Conservation (phyloP, 2,329 filamentous ascomycete genomes). For the Aspergillus arachidicola region DNA sequence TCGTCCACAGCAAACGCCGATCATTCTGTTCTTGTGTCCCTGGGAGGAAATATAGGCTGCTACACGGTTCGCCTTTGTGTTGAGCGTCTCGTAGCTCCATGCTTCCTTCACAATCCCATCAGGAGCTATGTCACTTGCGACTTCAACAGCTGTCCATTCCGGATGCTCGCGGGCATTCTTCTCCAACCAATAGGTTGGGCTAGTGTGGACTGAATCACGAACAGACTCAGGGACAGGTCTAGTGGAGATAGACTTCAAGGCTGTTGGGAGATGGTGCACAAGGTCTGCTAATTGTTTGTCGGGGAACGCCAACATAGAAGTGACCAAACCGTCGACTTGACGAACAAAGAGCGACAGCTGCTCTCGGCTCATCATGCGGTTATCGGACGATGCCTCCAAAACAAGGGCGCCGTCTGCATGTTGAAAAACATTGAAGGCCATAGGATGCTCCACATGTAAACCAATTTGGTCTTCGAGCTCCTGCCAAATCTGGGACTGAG, state of each 20-base stretch:
- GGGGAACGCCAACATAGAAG: constrained; percentile 29
- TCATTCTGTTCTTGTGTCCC: constrained; percentile 27
- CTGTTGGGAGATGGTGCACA: constrained; percentile 24
- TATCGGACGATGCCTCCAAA: constrained; percentile 30
- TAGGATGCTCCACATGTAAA: constrained; percentile 44
- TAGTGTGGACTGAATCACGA: constrained; percentile 19
- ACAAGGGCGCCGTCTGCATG: constrained; percentile 20
- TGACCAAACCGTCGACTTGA: constrained; percentile 34
- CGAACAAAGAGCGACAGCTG: constrained; percentile 32
- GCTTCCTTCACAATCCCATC: constrained; percentile 23
- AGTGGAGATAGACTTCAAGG: constrained; percentile 28
- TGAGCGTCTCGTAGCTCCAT: constrained; percentile 30
- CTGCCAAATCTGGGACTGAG: constrained; percentile 25
- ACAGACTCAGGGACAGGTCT: constrained; percentile 21
- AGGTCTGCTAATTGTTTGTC: constrained; percentile 29
- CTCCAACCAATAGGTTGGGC: constrained; percentile 35
- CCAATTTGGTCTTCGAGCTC: constrained; percentile 35
- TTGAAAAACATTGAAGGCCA: constrained; percentile 44
- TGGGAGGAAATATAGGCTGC: constrained; percentile 26
- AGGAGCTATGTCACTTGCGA: constrained; percentile 25
- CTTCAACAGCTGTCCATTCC: constrained; percentile 34
- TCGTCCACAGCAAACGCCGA: constrained; percentile 33
- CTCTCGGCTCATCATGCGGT: constrained; percentile 27
- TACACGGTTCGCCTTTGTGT: constrained; percentile 27
- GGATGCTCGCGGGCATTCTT: constrained; percentile 28